Percentiles rank a stretch among this genome's conserved stretches.
These are phyloP conservation scores for Hortiboletus flavorubellus DNA, from an alignment of 768 basidiomycete genomes.

Conservation along the genomic window DNA sequence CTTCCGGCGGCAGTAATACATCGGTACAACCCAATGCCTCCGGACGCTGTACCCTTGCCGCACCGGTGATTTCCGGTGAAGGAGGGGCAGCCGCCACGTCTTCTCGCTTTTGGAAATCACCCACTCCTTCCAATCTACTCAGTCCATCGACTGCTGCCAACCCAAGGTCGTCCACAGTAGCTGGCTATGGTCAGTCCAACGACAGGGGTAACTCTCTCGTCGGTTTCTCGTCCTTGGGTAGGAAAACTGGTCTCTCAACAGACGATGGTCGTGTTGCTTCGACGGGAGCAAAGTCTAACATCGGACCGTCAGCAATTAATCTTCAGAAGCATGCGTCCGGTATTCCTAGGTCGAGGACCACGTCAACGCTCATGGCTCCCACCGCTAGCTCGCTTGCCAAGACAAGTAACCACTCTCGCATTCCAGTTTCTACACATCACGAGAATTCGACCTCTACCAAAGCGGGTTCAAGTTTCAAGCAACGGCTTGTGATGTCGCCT, in stretches of 20 bases:
- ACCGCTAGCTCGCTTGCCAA: constrained; percentile 78
- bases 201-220: constrained; percentile 15
- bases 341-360: constrained; percentile 28
- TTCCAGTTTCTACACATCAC: constrained; percentile 19
- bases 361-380: constrained; percentile 62
- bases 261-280: constrained; percentile 25
- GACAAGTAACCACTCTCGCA: constrained; percentile 28
- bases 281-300: constrained; percentile 27
- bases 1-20: constrained; percentile 15
- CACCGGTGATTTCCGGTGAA: constrained; percentile 7
- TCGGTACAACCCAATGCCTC: constrained; percentile 2
- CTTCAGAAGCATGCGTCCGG: constrained; percentile 5
- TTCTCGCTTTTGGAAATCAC: constrained; percentile 19
- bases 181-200: constrained; percentile 16
- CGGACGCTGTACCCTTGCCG: constrained; percentile 14
- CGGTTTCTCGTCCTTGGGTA: constrained; percentile 40
- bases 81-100: constrained; percentile 6
- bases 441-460: constrained; percentile 16
- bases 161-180: constrained; percentile 14
- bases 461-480: constrained; percentile 12
- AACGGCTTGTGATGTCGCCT: constrained; percentile 9
- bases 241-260: constrained; percentile 28
- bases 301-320: constrained; percentile 3
- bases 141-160: constrained; percentile 12
- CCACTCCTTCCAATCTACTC: constrained; percentile 15